These are phyloP conservation scores for Acephala macrosclerotiorum DNA, from an alignment of 2,329 filamentous ascomycete genomes.

Conservation along the genomic window DNA sequence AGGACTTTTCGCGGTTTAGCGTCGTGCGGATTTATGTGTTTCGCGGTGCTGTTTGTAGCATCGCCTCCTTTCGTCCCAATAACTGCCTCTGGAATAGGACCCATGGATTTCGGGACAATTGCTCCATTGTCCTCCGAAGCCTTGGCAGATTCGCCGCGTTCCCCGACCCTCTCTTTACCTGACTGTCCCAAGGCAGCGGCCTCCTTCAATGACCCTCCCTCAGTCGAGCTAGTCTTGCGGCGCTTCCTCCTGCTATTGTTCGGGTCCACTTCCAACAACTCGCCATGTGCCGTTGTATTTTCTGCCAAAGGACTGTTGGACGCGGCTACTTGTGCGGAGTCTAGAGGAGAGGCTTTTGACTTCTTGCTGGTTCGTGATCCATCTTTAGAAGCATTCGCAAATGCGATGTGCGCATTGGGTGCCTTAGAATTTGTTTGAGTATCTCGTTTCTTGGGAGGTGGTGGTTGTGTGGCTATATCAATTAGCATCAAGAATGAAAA, in stretches of 20 bases:
- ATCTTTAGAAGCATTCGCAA: constrained; percentile 7
- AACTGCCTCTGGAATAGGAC: not conserved
- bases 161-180: not conserved
- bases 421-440: not conserved
- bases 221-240: constrained; percentile 48
- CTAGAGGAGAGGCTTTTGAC: constrained; percentile 1
- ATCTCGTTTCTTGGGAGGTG: not conserved
- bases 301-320: not conserved
- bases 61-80: not conserved
- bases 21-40: not conserved
- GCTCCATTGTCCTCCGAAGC: not conserved
- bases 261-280: constrained; percentile 41
- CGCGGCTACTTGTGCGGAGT: not conserved
- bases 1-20: constrained; percentile 57
- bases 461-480: not conserved
- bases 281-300: constrained; percentile 19
- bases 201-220: constrained; percentile 25
- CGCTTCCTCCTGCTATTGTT: constrained; percentile 51
- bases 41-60: not conserved
- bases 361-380: constrained; percentile 5
- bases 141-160: not conserved
- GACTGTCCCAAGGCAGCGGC: not conserved
- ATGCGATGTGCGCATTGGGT: not conserved
- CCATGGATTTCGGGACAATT: not conserved
- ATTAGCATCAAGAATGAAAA: not conserved